A percentile compares a stretch with the other conserved stretches of the same genome.
These are phyloP conservation scores for Alternaria gansuensis DNA, from an alignment of 2,329 filamentous ascomycete genomes.

Conservation along the genomic window DNA sequence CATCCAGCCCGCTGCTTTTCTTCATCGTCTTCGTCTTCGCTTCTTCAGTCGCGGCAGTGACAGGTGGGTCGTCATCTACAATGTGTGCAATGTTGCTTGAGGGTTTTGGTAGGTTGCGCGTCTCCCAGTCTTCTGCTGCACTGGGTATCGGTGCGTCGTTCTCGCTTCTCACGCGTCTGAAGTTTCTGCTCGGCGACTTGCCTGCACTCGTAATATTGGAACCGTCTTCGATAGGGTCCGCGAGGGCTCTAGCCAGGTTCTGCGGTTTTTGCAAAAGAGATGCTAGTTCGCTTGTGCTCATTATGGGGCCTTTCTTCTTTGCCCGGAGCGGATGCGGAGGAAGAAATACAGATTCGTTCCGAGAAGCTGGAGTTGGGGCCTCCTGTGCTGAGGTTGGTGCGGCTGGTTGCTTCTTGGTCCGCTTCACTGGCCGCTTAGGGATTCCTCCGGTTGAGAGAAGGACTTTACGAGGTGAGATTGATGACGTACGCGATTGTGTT, in stretches of 20 bases:
- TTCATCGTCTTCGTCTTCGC: slow-evolving; percentile 27
- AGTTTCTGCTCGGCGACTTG: slow-evolving; percentile 29
- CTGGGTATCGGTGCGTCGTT: slow-evolving; percentile 48
- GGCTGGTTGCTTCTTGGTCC: slow-evolving; percentile 9
- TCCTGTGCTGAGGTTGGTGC: slow-evolving; percentile 7
- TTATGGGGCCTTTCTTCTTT: slow-evolving; percentile 32
- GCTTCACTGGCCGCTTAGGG: slow-evolving; percentile 30
- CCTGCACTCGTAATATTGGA: background rate
- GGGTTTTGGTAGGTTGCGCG: slow-evolving; percentile 34
- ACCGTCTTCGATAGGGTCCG: slow-evolving; percentile 41
- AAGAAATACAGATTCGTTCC: slow-evolving; percentile 23
- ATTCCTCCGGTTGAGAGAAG: slow-evolving; percentile 42
- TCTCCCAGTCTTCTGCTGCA: slow-evolving; percentile 43
- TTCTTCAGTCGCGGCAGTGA: background rate
- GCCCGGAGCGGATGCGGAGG: slow-evolving; percentile 34
- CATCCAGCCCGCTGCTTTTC: slow-evolving; percentile 34
- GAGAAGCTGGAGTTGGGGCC: slow-evolving; percentile 3
- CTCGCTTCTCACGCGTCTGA: slow-evolving; percentile 43
- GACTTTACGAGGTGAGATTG: slow-evolving; percentile 26
- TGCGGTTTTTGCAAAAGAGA: slow-evolving; percentile 34
- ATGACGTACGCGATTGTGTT: slow-evolving; percentile 20
- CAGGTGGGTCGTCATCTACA: slow-evolving; percentile 6
- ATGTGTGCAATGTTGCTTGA: background rate
- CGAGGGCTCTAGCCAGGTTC: slow-evolving; percentile 23
- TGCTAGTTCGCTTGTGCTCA: slow-evolving; percentile 44